A percentile compares a stretch with the other conserved stretches of the same genome.
These are phyloP conservation scores for Suillus discolor DNA, from an alignment of 768 basidiomycete genomes.

Conservation along the genomic window DNA sequence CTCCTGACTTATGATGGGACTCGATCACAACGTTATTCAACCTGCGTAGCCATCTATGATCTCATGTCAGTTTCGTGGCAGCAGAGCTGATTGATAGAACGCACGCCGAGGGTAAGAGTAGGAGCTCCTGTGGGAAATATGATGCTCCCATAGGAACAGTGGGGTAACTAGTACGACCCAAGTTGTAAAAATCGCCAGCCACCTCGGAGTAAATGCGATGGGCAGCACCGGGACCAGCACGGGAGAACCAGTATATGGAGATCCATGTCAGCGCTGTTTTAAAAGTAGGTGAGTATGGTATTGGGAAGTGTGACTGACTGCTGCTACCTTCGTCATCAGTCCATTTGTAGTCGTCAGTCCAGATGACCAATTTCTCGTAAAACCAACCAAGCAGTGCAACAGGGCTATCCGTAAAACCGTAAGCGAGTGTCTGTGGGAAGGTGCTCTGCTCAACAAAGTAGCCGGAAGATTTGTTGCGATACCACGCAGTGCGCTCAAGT, in stretches of 20 bases:
- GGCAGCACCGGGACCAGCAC: constrained; percentile 58
- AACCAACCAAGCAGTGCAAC: constrained; percentile 56
- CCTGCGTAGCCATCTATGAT: constrained; percentile 44
- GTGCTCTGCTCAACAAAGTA: constrained; percentile 40
- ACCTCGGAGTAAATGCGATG: constrained; percentile 60
- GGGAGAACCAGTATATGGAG: constrained; percentile 61
- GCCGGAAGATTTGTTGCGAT: constrained; percentile 26
- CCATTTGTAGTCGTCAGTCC: constrained; percentile 59
- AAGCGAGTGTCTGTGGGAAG: constrained; percentile 55
- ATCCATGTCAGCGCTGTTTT: constrained; percentile 58
- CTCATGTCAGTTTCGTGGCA: background rate
- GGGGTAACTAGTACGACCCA: background rate
- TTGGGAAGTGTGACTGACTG: too few species aligned
- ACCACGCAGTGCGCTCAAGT: constrained; percentile 21
- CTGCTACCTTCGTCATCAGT: constrained; percentile 54
- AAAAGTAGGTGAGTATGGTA: background rate
- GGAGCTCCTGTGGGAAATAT: constrained; percentile 52
- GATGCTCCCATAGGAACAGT: constrained; percentile 51
- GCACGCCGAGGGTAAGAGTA: constrained; percentile 38
- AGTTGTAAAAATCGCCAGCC: background rate
- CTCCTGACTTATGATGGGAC: constrained; percentile 49
- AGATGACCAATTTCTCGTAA: constrained; percentile 51
- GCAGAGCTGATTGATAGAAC: constrained; percentile 14
- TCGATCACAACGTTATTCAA: constrained; percentile 47
- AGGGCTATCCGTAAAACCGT: constrained; percentile 58